Evolutionary conservation across 345 rosid genomes (phyloP).

Genomic region (Microcos paniculata): DNA sequence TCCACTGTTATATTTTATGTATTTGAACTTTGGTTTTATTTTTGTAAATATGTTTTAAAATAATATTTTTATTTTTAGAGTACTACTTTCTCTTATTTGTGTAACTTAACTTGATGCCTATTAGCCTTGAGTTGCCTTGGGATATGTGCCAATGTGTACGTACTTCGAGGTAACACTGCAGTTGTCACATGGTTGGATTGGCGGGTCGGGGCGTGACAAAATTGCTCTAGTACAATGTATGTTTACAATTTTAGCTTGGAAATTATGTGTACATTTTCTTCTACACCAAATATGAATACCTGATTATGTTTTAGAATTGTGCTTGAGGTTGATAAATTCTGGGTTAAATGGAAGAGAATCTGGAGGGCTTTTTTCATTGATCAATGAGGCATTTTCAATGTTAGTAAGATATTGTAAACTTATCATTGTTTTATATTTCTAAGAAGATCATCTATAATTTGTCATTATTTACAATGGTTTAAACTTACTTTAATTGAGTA

Average conservation of each 20-base stretch:
- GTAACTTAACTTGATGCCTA: too few relatives aligned
- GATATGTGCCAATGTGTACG: too few relatives aligned
- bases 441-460: not conserved
- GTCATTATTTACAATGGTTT: not conserved
- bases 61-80: too few relatives aligned
- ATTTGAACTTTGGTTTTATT: too few relatives aligned
- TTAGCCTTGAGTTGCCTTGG: too few relatives aligned
- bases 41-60: too few relatives aligned
- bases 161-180: too few relatives aligned
- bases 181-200: too few relatives aligned
- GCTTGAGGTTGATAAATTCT: conserved; percentile 14
- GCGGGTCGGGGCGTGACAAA: too few relatives aligned
- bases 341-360: conserved; percentile 60
- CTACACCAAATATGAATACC: not conserved
- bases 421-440: not conserved
- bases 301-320: not conserved
- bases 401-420: conserved; percentile 42
- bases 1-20: too few relatives aligned
- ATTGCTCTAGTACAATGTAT: conserved; percentile 99
- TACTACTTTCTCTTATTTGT: too few relatives aligned
- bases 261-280: not conserved
- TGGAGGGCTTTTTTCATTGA: conserved; percentile 90
- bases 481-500: not conserved
- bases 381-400: conserved; percentile 97
- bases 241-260: conserved; percentile 37